phyloP scores from a whole-genome alignment of 306 rosid species.

The Erythrophleum fordii region DNA sequence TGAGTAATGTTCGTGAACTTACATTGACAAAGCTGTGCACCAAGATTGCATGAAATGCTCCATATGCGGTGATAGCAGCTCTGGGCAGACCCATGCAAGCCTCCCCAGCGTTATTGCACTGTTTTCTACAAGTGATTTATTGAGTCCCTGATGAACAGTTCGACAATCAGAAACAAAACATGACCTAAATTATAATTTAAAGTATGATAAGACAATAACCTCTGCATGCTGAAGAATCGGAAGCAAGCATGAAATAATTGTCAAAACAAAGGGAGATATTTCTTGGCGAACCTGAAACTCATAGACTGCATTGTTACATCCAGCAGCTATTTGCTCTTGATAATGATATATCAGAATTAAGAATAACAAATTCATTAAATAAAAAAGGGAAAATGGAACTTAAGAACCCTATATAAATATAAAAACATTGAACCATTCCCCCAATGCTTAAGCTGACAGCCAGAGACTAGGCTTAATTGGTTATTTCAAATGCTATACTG shows the following conservation, averaged over 20 bases:
- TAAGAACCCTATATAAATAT: neutral
- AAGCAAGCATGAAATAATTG: constrained; percentile 79
- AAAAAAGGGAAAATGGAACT: neutral
- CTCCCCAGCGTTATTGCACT: constrained; percentile 99
- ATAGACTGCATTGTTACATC: constrained; percentile 20
- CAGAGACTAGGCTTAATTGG: neutral
- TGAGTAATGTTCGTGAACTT: constrained; percentile 35
- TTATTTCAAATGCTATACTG: constrained; percentile 12
- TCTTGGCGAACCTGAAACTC: constrained; percentile 88
- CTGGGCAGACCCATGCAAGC: constrained; percentile 99
- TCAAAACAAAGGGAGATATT: constrained; percentile 78
- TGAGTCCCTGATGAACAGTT: constrained; percentile 69
- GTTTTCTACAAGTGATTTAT: constrained; percentile 89
- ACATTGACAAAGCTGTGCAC: constrained; percentile 96
- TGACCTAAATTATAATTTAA: constrained; percentile 27
- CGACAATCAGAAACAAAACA: constrained; percentile 41
- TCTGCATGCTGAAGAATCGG: constrained; percentile 88
- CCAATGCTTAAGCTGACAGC: neutral
- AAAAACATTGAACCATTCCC: neutral
- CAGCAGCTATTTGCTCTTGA: constrained; percentile 17
- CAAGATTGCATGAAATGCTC: constrained; percentile 97
- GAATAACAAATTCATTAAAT: constrained; percentile 13
- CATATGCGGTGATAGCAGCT: constrained; percentile 93
- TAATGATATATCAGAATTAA: constrained; percentile 17
- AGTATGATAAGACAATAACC: constrained; percentile 55